Evolutionary conservation across 805 yeast genomes (phyloP), one percentile per base, ranked within the genome.

Genomic region (Sugiyamaella lignohabitans): DNA sequence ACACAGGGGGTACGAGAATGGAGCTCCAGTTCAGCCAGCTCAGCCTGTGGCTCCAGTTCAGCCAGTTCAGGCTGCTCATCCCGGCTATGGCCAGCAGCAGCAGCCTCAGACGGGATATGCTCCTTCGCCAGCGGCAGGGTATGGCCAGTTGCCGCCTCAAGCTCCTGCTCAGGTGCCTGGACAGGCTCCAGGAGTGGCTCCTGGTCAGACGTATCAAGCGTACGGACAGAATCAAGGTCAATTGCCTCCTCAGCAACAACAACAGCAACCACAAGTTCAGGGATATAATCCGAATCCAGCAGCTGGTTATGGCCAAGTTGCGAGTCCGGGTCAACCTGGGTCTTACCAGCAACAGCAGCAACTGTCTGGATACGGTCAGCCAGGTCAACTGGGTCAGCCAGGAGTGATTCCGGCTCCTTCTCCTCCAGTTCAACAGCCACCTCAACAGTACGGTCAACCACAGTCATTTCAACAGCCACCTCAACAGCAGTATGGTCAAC

Each of bases 1-100:
- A 43, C 65, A 76, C 32, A 62, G 60, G 22, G 72, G 64, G 14
- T 59, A 61, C 17, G 60, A 65, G 8, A 56, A 58, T 14, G 66
- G 47, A 3, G 62, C 54, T 8, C 62, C 16, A 30, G 19, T 11
- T 11, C 6, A 27, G 10, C 11, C 30, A 27, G 30, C 30, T 27
- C 30, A 47, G n/a, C 54, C 55, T 16, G 46, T 34, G 3, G 53
- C 23, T 2, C 42, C 40, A 39, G 45, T 19, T 5, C 44, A 38
- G 19, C 32, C 45, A 5, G 32, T 27, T 8, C 50, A 39, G 10
- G 27, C 20, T 14, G n/a, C n/a, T n/a, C n/a, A n/a, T n/a, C n/a
- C n/a, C n/a, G 50, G 30, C 6, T 21, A 38, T 38, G 41, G 38
- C 11, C 32, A 16, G 21, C 18, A 35, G 8, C 21, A 6, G 18